Percentiles rank a stretch among this genome's conserved stretches.
These are phyloP conservation scores for Isatis tinctoria DNA, from an alignment of 345 rosid genomes.

Conservation along the genomic window DNA sequence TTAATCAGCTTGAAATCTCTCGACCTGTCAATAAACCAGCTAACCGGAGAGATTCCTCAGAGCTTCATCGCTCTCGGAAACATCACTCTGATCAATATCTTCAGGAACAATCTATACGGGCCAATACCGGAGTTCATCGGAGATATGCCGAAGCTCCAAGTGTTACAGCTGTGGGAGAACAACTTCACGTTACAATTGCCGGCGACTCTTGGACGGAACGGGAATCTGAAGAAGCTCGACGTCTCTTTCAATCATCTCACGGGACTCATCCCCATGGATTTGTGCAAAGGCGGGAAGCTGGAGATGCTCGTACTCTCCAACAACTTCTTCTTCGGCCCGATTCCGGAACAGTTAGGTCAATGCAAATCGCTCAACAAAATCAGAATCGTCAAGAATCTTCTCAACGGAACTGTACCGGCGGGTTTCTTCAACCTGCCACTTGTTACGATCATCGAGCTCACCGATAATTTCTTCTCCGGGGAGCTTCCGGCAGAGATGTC, in stretches of 20 bases:
- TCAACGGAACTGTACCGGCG: slow-evolving; percentile 61
- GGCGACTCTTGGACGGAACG: slow-evolving; percentile 61
- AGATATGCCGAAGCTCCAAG: slow-evolving; percentile 63
- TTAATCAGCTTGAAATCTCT: slow-evolving; percentile 61
- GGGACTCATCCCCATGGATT: slow-evolving; percentile 58
- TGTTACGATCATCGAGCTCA: slow-evolving; percentile 45
- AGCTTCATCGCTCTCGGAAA: slow-evolving; percentile 45
- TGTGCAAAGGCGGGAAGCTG: slow-evolving; percentile 64
- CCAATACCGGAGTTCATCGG: slow-evolving; percentile 62
- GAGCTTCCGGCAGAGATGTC: slow-evolving; percentile 67
- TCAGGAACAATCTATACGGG: slow-evolving; percentile 61
- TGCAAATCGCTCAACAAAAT: slow-evolving; percentile 59
- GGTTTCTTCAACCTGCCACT: slow-evolving; percentile 62
- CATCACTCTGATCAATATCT: slow-evolving; percentile 57
- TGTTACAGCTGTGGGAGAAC: slow-evolving; percentile 69
- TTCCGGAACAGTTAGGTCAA: slow-evolving; percentile 63
- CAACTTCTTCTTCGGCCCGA: slow-evolving; percentile 67
- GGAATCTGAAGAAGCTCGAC: slow-evolving; percentile 53
- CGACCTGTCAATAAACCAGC: slow-evolving; percentile 59
- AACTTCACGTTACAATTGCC: slow-evolving; percentile 69
- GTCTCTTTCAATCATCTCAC: slow-evolving; percentile 68
- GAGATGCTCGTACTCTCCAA: slow-evolving; percentile 51
- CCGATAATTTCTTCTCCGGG: slow-evolving; percentile 65
- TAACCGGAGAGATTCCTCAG: slow-evolving; percentile 74
- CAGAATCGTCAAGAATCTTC: slow-evolving; percentile 48